Evolutionary conservation across 2,329 filamentous ascomycete species (phyloP).

Genomic region (Apiospora malaysiana): DNA sequence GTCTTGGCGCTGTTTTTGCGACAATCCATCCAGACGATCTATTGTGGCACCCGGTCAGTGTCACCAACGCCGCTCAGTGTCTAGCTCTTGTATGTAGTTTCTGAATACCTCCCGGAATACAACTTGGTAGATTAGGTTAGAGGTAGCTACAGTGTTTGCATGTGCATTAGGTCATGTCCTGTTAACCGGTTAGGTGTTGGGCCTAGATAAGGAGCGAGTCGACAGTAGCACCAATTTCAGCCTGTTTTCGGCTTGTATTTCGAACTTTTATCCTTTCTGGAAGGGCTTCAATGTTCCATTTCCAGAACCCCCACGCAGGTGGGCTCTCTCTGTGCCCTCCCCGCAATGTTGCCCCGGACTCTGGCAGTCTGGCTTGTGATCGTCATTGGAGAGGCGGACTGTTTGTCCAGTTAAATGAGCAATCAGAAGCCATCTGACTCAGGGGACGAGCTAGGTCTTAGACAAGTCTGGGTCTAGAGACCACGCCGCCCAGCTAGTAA

Average conservation of each 20-base stretch:
- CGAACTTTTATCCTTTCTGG: background rate
- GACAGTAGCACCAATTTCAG: background rate
- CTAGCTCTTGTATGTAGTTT: background rate
- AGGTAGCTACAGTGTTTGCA: constrained; percentile 8
- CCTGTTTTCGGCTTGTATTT: background rate
- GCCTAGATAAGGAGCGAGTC: background rate
- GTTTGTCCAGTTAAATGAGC: constrained; percentile 15
- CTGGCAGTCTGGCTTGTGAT: constrained; percentile 33
- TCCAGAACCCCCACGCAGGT: constrained; percentile 28
- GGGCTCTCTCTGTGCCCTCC: constrained; percentile 24
- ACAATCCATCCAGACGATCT: constrained; percentile 4
- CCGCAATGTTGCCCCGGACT: constrained; percentile 35
- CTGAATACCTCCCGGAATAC: background rate
- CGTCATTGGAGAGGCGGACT: constrained; percentile 25
- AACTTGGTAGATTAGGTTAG: background rate
- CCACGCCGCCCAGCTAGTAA: background rate
- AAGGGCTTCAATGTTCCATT: background rate
- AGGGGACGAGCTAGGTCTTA: constrained; percentile 10
- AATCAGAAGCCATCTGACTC: constrained; percentile 13
- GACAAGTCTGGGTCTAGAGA: background rate
- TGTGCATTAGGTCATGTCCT: background rate
- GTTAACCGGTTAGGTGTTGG: background rate
- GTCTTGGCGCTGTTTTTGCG: constrained; percentile 16
- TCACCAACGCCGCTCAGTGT: background rate
- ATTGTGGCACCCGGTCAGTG: constrained; percentile 1